A percentile compares a stretch with the other conserved stretches of the same genome.
These are phyloP conservation scores for Phytopythium cucurbitacearum DNA, from an alignment of 352 stramenopile genomes.

Conservation along the genomic window DNA sequence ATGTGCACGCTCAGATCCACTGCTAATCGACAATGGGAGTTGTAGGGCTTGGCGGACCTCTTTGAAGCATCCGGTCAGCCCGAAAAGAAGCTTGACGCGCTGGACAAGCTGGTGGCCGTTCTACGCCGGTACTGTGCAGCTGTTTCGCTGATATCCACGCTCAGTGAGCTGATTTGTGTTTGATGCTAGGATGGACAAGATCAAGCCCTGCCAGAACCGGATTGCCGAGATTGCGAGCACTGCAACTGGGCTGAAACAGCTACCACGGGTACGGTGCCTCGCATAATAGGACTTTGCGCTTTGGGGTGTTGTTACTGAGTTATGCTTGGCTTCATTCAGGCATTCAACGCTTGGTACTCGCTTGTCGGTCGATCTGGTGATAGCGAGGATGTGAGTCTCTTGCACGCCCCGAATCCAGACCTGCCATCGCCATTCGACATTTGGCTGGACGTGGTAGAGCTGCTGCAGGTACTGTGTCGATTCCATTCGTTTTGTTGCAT, in stretches of 20 bases:
- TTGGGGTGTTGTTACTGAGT: background rate
- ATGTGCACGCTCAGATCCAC: background rate
- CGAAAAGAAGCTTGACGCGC: conserved; percentile 55
- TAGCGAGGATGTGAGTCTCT: conserved; percentile 31
- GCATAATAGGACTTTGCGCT: background rate
- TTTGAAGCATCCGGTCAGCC: conserved; percentile 45
- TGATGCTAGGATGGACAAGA: conserved; percentile 51
- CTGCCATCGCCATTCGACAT: conserved; percentile 46
- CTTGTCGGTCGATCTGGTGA: conserved; percentile 39
- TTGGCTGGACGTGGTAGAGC: conserved; percentile 73
- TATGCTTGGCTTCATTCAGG: conserved; percentile 19
- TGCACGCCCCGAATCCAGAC: conserved; percentile 59
- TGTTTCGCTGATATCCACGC: conserved; percentile 5
- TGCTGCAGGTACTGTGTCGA: conserved; percentile 54
- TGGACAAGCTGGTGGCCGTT: conserved; percentile 74
- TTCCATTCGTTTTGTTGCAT: background rate
- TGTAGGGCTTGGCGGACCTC: conserved; percentile 72
- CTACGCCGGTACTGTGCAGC: conserved; percentile 43
- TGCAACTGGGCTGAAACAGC: conserved; percentile 44
- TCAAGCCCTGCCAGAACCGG: conserved; percentile 81
- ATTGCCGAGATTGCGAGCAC: conserved; percentile 56
- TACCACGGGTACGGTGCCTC: conserved; percentile 27
- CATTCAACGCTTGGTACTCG: conserved; percentile 73
- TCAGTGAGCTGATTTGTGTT: background rate
- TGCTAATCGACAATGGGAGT: background rate